Evolutionary conservation across 805 yeast species (phyloP).

Genomic region (Barnettozyma siamensis): DNA sequence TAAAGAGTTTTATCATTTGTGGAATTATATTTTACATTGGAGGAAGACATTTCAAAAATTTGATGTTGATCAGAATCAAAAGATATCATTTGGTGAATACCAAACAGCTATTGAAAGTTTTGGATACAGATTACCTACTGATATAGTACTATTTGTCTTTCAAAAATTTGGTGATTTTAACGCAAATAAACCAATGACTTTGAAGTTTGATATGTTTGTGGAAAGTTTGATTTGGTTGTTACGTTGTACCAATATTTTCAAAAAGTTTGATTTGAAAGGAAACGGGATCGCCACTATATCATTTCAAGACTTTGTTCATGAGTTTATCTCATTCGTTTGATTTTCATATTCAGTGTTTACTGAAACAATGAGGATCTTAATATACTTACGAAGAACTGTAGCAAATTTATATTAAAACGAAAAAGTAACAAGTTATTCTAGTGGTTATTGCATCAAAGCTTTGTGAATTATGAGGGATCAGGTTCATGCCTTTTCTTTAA

Average conservation of each 20-base stretch:
- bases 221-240: slow-evolving; percentile 74
- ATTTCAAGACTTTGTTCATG: slow-evolving; percentile 61
- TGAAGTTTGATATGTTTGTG: slow-evolving; percentile 77
- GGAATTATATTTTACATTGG: slow-evolving; percentile 67
- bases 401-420: not conserved
- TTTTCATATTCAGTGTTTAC: too few species aligned
- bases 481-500: not conserved
- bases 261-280: slow-evolving; percentile 67
- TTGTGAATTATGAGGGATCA: too few species aligned
- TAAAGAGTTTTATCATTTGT: slow-evolving; percentile 59
- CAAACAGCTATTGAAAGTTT: slow-evolving; percentile 55
- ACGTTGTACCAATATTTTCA: slow-evolving; percentile 72
- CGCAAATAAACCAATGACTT: slow-evolving; percentile 28
- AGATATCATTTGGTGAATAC: slow-evolving; percentile 62
- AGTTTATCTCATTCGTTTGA: slow-evolving; percentile 35
- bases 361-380: too few species aligned
- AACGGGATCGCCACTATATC: slow-evolving; percentile 67
- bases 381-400: too few species aligned
- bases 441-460: too few species aligned
- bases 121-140: slow-evolving; percentile 56
- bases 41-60: slow-evolving; percentile 56
- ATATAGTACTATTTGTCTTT: slow-evolving; percentile 52
- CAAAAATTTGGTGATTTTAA: slow-evolving; percentile 43
- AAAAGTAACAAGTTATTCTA: too few species aligned
- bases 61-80: slow-evolving; percentile 53